Evolutionary conservation across 2,329 filamentous ascomycete genomes (phyloP), one percentile per base, ranked within the genome.

Genomic region (Chaetomiaceae sp.): DNA sequence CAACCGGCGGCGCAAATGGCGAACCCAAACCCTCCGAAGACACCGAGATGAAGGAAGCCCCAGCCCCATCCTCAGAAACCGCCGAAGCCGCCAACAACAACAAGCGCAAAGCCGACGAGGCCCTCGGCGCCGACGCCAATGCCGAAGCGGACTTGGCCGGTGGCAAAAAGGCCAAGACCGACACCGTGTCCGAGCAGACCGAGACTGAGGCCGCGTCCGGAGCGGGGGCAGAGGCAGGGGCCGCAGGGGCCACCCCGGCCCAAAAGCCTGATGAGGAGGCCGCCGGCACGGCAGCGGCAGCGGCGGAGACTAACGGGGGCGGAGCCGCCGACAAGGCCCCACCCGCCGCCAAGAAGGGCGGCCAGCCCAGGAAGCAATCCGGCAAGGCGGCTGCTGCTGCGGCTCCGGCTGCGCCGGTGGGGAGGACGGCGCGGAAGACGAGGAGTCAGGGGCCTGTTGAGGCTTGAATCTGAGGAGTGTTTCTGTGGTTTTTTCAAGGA

Each of bases 351-450:
- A 69, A 63, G 53, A 71, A 71, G 49, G 61, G 66, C n/a, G 68
- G 66, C 17, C 65, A 69, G 8, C 66, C 68, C 8, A 69, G 59
- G 58, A 71, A 71, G 60, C 61, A 70, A 27, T 57, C 62, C 67
- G 29, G 44, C 34, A 57, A 57, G 44, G 27, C 38, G 44, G 23
- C 38, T 15, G n/a, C 50, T 14, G 40, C 54, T 6, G 38, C 36
- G 3, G 31, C 56, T 12, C 23, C 38, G n/a, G 8, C 47, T n/a
- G 44, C 49, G 25, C 49, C 57, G 17, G 58, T 60, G 12, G 61
- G 63, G 4, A 52, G 53, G 43, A 63, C 63, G 4, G 38, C 39
- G 42, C 53, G 63, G 36, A 63, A 64, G 56, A 65, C 63, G 34
- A 56, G 63, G 53, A 64, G 62, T 44, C 63, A 65, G 50, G 63